phyloP scores from a whole-genome alignment of 768 basidiomycete species.

The Mycena pura region DNA sequence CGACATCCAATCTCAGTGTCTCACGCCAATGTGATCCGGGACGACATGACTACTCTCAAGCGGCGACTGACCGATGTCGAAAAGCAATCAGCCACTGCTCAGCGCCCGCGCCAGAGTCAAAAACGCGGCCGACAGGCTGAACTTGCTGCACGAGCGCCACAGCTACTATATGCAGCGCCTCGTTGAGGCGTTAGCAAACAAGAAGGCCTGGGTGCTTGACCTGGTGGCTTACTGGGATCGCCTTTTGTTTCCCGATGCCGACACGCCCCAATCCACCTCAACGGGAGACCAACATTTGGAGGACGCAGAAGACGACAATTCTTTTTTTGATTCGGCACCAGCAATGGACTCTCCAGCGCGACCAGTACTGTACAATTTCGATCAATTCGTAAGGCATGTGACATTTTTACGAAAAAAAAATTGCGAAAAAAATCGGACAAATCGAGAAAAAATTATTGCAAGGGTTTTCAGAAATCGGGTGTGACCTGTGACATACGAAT shows the following conservation, averaged over 20 bases:
- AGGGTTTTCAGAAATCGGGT: too few species aligned
- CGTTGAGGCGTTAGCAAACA: not conserved
- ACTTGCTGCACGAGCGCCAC: not conserved
- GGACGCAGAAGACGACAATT: not conserved
- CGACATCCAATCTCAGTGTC: not conserved
- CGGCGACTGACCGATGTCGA: not conserved
- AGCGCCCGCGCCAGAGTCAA: too few species aligned
- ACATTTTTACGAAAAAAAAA: too few species aligned
- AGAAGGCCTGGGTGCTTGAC: not conserved
- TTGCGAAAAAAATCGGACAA: too few species aligned
- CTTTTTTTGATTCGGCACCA: not conserved
- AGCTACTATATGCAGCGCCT: not conserved
- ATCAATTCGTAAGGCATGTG: too few species aligned
- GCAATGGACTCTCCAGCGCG: too few species aligned
- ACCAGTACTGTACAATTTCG: too few species aligned
- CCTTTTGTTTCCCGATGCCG: slow-evolving; percentile 1
- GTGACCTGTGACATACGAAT: too few species aligned
- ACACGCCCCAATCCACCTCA: not conserved
- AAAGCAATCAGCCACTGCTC: not conserved
- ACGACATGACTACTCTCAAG: not conserved
- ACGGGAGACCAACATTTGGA: not conserved
- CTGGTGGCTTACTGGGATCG: not conserved
- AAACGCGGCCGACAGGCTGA: too few species aligned
- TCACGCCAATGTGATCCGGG: not conserved
- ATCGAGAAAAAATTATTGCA: too few species aligned